Base-by-base conservation (phyloP, 1,139 yeast genomes). In the Yamadazyma siamensis region DNA sequence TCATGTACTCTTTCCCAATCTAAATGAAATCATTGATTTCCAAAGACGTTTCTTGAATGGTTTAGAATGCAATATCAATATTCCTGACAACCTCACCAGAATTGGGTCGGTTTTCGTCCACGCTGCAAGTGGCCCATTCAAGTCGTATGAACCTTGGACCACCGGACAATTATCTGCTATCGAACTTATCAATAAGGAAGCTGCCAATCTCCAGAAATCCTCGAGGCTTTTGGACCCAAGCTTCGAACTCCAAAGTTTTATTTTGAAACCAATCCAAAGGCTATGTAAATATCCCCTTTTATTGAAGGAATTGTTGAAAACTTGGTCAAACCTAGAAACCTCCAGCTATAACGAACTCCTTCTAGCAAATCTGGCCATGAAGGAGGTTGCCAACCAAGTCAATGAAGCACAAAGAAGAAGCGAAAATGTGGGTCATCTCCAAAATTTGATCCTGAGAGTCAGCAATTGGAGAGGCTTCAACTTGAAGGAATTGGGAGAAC, bases 401-500 rank as follows among this genome's bases (percentile, higher is more conserved):
- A 91, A 91, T 59, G 98, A 91, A 56, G 89, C 95, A 9, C 96
- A 89, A 60, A 75, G 99, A 57, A 71, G 88, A 43, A 82, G 94
- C 1, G 98, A 91, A 54, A 94, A 91, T 56, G 75, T 80, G 27
- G 84, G 80, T 36, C 73, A 77, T 27, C 68, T 85, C 28, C 77
- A 75, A 43, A 83, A 80, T 34, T 66, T 91, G 26, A 70, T 74
- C 33, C 84, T 77, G 24, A 71, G 91, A 37, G 94, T 89, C 9
- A 67, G 73, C 24, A 94, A 89, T 56, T 91, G 98, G 98, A 77
- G 89, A 46, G 97, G 96, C n/a, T 89, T 87, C 56, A 80, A 80
- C 41, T 65, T 85, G 31, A 72, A 71, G 38, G 85, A 80, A 44
- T 87, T 88, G 57, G 98, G 99, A 17, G 94, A 85, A 38, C 69